Conservation (phyloP, 345 rosid genomes). For the Hibiscus trionum region DNA sequence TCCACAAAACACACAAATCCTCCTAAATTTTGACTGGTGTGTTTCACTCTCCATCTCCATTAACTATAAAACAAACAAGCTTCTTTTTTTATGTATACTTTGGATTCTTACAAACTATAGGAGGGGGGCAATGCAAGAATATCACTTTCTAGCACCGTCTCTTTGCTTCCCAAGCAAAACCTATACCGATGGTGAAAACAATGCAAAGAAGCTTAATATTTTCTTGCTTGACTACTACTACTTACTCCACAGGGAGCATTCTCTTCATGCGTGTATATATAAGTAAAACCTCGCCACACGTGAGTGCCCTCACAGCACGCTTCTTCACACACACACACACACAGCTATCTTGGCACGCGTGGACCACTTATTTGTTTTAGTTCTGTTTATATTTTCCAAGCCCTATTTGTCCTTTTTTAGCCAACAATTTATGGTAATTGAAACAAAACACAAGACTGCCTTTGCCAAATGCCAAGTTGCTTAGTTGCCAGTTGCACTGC, state of each 20-base stretch:
- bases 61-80: not conserved
- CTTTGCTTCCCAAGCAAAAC: not conserved
- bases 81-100: not conserved
- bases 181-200: not conserved
- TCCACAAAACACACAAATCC: slow-evolving; percentile 84
- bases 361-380: slow-evolving; percentile 24
- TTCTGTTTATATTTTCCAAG: slow-evolving; percentile 4
- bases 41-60: slow-evolving; percentile 42
- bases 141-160: slow-evolving; percentile 11
- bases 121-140: not conserved
- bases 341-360: slow-evolving; percentile 44
- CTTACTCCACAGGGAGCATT: not conserved
- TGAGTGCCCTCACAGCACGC: slow-evolving; percentile 52
- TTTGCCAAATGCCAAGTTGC: slow-evolving; percentile 1
- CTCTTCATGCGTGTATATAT: slow-evolving; percentile 27
- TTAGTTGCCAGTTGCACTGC: not conserved
- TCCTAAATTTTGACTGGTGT: slow-evolving; percentile 50
- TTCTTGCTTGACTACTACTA: slow-evolving; percentile 13
- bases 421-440: not conserved
- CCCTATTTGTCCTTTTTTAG: not conserved
- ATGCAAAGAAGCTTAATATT: slow-evolving; percentile 7
- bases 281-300: slow-evolving; percentile 47
- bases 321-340: slow-evolving; percentile 28
- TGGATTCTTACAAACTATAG: slow-evolving; percentile 1
- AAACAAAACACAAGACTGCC: not conserved